Evolutionary conservation across 176 grass and related monocot species (phyloP).

Genomic region (Sorghum bicolor): DNA sequence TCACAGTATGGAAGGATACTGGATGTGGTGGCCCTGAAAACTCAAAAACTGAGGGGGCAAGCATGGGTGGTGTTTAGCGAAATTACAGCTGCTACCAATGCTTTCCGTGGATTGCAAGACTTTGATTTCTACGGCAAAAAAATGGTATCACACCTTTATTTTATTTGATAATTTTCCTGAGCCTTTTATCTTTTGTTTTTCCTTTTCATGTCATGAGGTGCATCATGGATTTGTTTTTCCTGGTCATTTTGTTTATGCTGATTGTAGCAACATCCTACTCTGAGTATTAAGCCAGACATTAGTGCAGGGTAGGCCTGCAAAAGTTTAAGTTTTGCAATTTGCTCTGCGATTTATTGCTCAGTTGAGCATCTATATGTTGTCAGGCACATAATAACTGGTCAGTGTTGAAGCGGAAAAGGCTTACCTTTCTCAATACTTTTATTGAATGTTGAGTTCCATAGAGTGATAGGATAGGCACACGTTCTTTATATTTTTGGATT

Average conservation of each 20-base stretch:
- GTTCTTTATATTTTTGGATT: constrained; percentile 8
- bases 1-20: constrained; percentile 97
- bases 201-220: background rate
- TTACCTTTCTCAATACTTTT: background rate
- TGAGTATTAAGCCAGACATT: background rate
- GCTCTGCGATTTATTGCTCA: background rate
- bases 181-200: background rate
- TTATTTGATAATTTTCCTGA: background rate
- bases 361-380: background rate
- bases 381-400: background rate
- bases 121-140: constrained; percentile 95
- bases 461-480: background rate
- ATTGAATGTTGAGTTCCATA: background rate
- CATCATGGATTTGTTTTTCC: background rate
- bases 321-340: background rate
- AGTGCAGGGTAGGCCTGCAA: background rate
- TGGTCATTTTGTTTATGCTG: background rate
- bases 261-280: background rate
- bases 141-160: constrained; percentile 49
- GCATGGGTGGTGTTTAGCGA: constrained; percentile 90
- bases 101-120: constrained; percentile 86
- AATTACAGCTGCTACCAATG: constrained; percentile 89
- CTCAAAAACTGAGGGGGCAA: constrained; percentile 86
- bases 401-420: background rate
- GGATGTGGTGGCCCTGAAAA: constrained; percentile 90